Base-by-base conservation (phyloP, 2,329 filamentous ascomycete genomes). In the Fusarium globosum region DNA sequence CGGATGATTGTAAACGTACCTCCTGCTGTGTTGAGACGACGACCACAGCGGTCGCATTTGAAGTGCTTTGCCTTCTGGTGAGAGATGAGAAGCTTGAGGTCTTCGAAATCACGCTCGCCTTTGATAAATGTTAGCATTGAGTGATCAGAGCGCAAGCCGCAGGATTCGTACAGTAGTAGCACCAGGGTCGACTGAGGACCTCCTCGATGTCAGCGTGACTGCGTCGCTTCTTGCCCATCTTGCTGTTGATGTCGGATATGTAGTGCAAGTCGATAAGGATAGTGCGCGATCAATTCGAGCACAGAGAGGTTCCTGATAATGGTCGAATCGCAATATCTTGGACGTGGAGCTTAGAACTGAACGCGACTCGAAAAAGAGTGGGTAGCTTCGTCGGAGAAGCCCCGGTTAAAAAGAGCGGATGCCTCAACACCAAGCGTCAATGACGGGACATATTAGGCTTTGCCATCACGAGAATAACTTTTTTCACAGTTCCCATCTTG, bases 61-160 rank as follows among this genome's bases (percentile, higher is more conserved):
- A 97, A 98, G 83, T 99, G 96, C 84, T 98, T 98, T n/a, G 96
- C 95, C 82, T 98, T 98, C 81, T 98, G 96, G 83, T 99, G 96
- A 65, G 94, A 95, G 77, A 97, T 97, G 73, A 99, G 91, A 77
- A 98, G 95, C 86, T 97, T 98, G 52, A 97, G 83, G 82, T 99
- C 96, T 82, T 98, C 95, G 81, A 98, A 99, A 84, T 98, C 96
- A 85, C 96, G 93, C 84, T 99, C 96, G 84, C 90, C 90, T 92
- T 62, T 6, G 23, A 60, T 36, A 20, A 65, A 23, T 41, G 33
- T 73, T 78, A 79, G 81, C 79, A 65, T 80, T 69, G 23, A 55
- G 11, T 23, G n/a, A 35, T n/a, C 15, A 42, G 21, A 57, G 49
- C 57, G 59, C 20, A 49, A 61, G 65, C 69, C 57, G 61, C 70